phyloP scores from a whole-genome alignment of 2,329 filamentous ascomycete genomes.

The Claviceps sp. region DNA sequence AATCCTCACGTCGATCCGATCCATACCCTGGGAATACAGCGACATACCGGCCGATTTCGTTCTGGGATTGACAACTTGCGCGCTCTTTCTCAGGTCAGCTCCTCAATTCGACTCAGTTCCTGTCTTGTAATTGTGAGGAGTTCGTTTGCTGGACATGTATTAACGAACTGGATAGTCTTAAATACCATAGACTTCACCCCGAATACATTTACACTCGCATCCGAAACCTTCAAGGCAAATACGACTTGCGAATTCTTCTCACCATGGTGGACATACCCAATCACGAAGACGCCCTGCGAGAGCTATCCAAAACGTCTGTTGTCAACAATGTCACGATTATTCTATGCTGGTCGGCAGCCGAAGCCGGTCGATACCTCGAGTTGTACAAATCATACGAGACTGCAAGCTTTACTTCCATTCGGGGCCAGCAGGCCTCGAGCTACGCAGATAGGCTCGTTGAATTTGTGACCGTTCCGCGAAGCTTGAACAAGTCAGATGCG shows the following conservation, averaged over 20 bases:
- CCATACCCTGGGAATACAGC: constrained; percentile 88
- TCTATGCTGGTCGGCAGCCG: constrained; percentile 85
- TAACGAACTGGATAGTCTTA: constrained; percentile 41
- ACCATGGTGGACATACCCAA: constrained; percentile 92
- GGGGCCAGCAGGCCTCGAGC: constrained; percentile 67
- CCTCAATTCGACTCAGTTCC: too few relatives aligned
- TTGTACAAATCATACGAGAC: constrained; percentile 92
- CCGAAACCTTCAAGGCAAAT: constrained; percentile 69
- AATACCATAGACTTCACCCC: constrained; percentile 93
- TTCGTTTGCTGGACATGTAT: neutral
- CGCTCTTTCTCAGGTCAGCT: constrained; percentile 61
- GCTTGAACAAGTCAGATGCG: constrained; percentile 90
- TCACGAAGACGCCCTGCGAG: constrained; percentile 79
- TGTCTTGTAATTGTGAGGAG: too few relatives aligned
- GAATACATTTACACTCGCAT: constrained; percentile 97
- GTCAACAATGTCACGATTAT: constrained; percentile 89
- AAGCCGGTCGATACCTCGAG: constrained; percentile 88
- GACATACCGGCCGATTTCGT: constrained; percentile 95
- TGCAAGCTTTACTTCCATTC: constrained; percentile 66
- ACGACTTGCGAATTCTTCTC: constrained; percentile 73
- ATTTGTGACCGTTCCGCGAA: constrained; percentile 80
- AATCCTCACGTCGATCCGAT: constrained; percentile 68
- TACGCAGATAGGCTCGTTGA: constrained; percentile 83
- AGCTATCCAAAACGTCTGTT: constrained; percentile 82
- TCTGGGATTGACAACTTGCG: constrained; percentile 75